Base-by-base conservation (phyloP, 306 rosid genomes). In the Quercus robur region DNA sequence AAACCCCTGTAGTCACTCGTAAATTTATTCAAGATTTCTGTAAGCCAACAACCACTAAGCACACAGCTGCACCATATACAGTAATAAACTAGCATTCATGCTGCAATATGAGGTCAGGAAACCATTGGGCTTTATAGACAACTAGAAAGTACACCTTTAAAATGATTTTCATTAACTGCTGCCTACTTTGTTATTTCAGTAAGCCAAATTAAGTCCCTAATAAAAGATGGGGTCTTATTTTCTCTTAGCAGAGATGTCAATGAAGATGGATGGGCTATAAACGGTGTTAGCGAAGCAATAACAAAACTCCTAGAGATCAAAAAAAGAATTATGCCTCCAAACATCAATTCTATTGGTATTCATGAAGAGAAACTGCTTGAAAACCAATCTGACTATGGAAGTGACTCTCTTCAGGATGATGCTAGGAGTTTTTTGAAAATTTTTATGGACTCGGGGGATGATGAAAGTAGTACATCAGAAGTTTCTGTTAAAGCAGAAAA, bases 291-390 rank as follows among this genome's bases (percentile, higher is more conserved):
- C 59, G 73, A 83, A 82, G 81, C 91, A 17, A 91, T 93, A 70
- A 83, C 84, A 74, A 84, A 79, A 85, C 78, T 93, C 75, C 77
- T 93, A 35, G 90, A 82, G 84, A 84, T 82, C 71, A 92, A 89
- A 85, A 86, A 93, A 75, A 69, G 78, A 77, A 57, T 33, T 14
- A n/a, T 78, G 58, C 72, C 73, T 13, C 57, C 72, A 31, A 75
- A 70, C 52, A 81, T 83, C 31, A 83, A 84, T 49, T 26, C 78
- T 75, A 35, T 8, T 14, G 44, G 66, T 61, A 38, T 71, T 78
- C 56, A 18, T 30, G 79, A 51, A 51, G 88, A 83, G 70, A 85
- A 88, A 33, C 33, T 61, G 33, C 78, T 55, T 11, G 86, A 76
- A 77, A 76, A 78, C 6, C 82, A 83, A 68, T 66, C 85, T 1